Conservation (phyloP, 257 asterid species). For the Mentha longifolia region DNA sequence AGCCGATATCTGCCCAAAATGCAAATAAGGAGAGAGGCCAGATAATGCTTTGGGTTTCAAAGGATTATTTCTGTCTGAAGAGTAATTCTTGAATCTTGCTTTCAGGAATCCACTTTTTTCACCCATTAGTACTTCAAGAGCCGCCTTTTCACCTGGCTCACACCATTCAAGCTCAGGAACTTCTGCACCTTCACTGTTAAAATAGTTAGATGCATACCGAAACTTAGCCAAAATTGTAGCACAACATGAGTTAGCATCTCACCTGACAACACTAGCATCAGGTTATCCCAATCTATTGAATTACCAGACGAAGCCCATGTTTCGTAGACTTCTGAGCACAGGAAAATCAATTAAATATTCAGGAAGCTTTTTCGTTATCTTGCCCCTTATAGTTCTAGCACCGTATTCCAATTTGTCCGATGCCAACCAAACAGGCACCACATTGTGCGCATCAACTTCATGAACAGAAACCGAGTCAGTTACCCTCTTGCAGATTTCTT, state of each 20-base stretch:
- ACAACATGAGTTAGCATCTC: conserved; percentile 22
- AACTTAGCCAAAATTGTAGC: conserved; percentile 19
- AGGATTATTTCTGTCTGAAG: conserved; percentile 85
- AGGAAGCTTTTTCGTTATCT: conserved; percentile 78
- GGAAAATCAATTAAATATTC: conserved; percentile 84
- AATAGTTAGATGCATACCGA: conserved; percentile 33
- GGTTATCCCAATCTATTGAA: conserved; percentile 63
- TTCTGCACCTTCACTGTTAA: conserved; percentile 87
- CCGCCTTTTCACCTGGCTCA: conserved; percentile 88
- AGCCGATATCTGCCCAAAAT: conserved; percentile 94
- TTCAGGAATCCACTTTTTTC: conserved; percentile 72
- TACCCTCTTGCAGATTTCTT: conserved; percentile 61
- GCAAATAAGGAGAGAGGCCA: conserved; percentile 95
- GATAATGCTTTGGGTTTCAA: conserved; percentile 84
- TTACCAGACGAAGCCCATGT: conserved; percentile 57
- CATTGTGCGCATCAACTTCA: conserved; percentile 93
- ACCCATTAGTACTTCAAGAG: conserved; percentile 70
- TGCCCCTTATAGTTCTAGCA: conserved; percentile 83
- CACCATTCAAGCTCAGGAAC: conserved; percentile 99
- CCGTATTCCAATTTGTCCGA: conserved; percentile 84
- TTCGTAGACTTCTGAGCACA: conserved; percentile 41
- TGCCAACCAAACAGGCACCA: conserved; percentile 93
- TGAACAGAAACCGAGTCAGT: conserved; percentile 65
- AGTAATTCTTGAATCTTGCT: conserved; percentile 63
- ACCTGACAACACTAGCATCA: conserved; percentile 74